Evolutionary conservation across 805 yeast genomes (phyloP).

Genomic region (Candida schatavii): DNA sequence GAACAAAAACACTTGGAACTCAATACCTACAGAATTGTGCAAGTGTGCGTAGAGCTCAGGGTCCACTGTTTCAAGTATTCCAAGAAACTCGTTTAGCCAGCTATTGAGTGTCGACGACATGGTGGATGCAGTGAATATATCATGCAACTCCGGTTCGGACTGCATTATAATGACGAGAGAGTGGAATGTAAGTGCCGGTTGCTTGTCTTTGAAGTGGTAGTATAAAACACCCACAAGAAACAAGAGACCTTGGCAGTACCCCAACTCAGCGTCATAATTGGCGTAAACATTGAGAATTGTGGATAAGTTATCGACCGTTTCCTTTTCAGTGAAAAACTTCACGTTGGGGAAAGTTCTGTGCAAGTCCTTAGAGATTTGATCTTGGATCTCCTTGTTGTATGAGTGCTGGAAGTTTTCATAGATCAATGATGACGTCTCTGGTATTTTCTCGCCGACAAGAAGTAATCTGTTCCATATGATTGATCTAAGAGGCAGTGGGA

Average conservation of each 20-base stretch:
- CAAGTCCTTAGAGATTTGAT: conserved; percentile 55
- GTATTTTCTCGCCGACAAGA: conserved; percentile 28
- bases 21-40: conserved; percentile 29
- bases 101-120: conserved; percentile 53
- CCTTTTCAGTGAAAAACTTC: conserved; percentile 41
- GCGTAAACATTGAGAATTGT: conserved; percentile 60
- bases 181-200: conserved; percentile 43
- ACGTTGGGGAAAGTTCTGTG: conserved; percentile 59
- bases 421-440: conserved; percentile 31
- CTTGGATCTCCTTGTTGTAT: conserved; percentile 35
- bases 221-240: conserved; percentile 60
- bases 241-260: conserved; percentile 67
- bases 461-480: conserved; percentile 44
- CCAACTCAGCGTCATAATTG: conserved; percentile 61
- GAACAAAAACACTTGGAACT: conserved; percentile 47
- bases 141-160: conserved; percentile 48
- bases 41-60: conserved; percentile 45
- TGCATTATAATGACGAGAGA: conserved; percentile 58
- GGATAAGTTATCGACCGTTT: conserved; percentile 47
- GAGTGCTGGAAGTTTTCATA: conserved; percentile 42
- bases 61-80: conserved; percentile 38
- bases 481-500: conserved; percentile 43
- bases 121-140: conserved; percentile 46
- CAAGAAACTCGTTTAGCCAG: conserved; percentile 52
- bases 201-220: conserved; percentile 32